These are phyloP conservation scores for Russula olivacea DNA, from an alignment of 768 basidiomycete species.

Conservation along the genomic window DNA sequence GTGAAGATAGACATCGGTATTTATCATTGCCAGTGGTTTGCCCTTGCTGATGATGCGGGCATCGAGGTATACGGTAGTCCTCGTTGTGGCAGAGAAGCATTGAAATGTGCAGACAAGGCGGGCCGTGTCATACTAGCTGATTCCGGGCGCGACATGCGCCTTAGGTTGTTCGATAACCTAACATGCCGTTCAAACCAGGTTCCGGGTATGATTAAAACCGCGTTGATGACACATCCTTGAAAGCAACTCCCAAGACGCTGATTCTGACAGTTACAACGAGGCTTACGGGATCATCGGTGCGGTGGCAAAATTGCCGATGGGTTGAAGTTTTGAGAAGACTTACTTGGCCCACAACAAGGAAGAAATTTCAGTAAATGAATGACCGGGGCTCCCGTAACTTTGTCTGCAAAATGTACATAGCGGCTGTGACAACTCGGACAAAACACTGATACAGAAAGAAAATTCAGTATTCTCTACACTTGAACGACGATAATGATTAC, in stretches of 20 bases:
- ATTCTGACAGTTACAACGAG: background rate
- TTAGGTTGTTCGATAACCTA: background rate
- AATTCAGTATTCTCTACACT: conserved; percentile 4
- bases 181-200: too few species aligned
- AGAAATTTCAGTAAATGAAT: background rate
- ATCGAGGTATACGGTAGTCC: background rate
- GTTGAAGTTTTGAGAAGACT: background rate
- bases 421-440: conserved; percentile 9
- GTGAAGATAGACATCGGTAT: background rate
- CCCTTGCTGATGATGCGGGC: background rate
- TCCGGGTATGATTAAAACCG: background rate
- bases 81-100: background rate
- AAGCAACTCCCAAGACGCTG: background rate
- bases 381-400: background rate
- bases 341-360: background rate
- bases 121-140: background rate
- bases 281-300: background rate
- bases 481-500: background rate
- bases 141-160: background rate
- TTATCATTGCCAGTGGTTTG: too few species aligned
- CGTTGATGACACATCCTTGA: background rate
- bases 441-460: conserved; percentile 7
- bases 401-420: conserved; percentile 10
- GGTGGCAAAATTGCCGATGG: too few species aligned
- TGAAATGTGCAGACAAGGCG: background rate